phyloP scores from a whole-genome alignment of 805 yeast genomes.

The Sugiyamaella floridensis region DNA sequence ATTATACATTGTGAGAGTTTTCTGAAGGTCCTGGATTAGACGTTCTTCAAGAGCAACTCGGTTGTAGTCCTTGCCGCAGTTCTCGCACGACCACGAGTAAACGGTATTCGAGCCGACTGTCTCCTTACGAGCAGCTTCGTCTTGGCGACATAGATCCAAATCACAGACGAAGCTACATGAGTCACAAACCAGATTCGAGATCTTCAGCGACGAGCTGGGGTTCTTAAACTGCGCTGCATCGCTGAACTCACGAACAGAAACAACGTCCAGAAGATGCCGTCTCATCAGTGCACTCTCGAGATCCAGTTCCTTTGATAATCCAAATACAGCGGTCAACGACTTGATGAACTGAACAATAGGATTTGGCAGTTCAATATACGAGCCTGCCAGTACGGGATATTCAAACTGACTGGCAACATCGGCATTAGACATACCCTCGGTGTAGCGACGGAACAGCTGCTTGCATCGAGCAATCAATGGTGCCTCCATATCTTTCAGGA shows the following conservation, averaged over 20 bases:
- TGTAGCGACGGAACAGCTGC: constrained; percentile 60
- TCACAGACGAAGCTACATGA: constrained; percentile 70
- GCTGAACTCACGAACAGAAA: constrained; percentile 82
- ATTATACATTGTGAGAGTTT: constrained; percentile 51
- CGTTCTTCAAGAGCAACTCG: constrained; percentile 71
- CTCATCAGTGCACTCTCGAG: constrained; percentile 71
- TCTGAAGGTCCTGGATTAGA: constrained; percentile 57
- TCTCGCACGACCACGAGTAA: constrained; percentile 51
- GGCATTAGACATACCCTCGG: constrained; percentile 57
- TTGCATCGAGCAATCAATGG: constrained; percentile 62
- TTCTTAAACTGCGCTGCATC: constrained; percentile 62
- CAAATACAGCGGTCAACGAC: constrained; percentile 61
- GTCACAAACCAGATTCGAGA: constrained; percentile 69
- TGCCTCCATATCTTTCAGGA: constrained; percentile 44
- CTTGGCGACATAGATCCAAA: constrained; percentile 75
- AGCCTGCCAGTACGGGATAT: constrained; percentile 72
- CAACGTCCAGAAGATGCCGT: constrained; percentile 59
- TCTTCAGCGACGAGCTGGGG: constrained; percentile 63
- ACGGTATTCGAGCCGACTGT: constrained; percentile 7
- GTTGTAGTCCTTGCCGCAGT: constrained; percentile 60
- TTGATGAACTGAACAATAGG: constrained; percentile 81
- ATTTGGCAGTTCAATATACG: constrained; percentile 37
- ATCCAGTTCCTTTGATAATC: constrained; percentile 54
- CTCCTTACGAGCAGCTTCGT: constrained; percentile 31
- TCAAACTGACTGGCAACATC: constrained; percentile 57